A percentile compares a stretch with the other conserved stretches of the same genome.
These are phyloP conservation scores for Beauveria caledonica DNA, from an alignment of 2,329 filamentous ascomycete genomes.

Conservation along the genomic window DNA sequence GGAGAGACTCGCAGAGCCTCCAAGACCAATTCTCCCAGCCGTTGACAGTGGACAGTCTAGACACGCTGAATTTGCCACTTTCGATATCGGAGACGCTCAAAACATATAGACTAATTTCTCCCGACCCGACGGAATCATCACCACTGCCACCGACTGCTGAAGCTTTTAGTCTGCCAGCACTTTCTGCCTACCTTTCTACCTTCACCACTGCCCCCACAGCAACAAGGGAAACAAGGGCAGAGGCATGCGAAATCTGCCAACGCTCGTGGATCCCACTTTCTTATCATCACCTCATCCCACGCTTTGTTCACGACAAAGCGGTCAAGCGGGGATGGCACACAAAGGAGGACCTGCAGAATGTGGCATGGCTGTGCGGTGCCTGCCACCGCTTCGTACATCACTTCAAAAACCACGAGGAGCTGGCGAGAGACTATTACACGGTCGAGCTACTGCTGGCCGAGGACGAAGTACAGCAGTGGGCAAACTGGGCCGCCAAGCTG, in stretches of 20 bases:
- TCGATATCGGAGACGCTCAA: slow-evolving; percentile 57
- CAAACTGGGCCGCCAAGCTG: slow-evolving; percentile 62
- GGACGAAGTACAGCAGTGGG: slow-evolving; percentile 65
- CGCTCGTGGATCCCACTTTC: slow-evolving; percentile 67
- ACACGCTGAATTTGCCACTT: slow-evolving; percentile 42
- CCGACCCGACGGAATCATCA: slow-evolving; percentile 25
- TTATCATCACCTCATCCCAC: slow-evolving; percentile 83
- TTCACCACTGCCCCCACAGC: slow-evolving; percentile 55
- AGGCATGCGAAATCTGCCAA: slow-evolving; percentile 67
- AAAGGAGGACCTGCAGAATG: slow-evolving; percentile 65
- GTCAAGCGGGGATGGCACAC: slow-evolving; percentile 73
- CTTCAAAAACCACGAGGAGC: slow-evolving; percentile 66
- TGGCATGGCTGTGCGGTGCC: slow-evolving; percentile 78
- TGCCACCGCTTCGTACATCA: slow-evolving; percentile 79
- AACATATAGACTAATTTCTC: slow-evolving; percentile 56
- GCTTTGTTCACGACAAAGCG: slow-evolving; percentile 65
- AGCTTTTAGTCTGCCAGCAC: slow-evolving; percentile 53
- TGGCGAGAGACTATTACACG: slow-evolving; percentile 65
- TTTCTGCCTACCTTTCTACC: slow-evolving; percentile 53
- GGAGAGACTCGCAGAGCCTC: slow-evolving; percentile 34
- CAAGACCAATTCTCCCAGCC: slow-evolving; percentile 49
- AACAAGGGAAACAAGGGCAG: slow-evolving; percentile 46
- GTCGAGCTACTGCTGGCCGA: slow-evolving; percentile 62
- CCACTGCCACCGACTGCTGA: slow-evolving; percentile 31
- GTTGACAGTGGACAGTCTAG: slow-evolving; percentile 44